Evolutionary conservation across 495 filamentous ascomycete species (phyloP).

Genomic region (Diplogelasinospora grovesii): DNA sequence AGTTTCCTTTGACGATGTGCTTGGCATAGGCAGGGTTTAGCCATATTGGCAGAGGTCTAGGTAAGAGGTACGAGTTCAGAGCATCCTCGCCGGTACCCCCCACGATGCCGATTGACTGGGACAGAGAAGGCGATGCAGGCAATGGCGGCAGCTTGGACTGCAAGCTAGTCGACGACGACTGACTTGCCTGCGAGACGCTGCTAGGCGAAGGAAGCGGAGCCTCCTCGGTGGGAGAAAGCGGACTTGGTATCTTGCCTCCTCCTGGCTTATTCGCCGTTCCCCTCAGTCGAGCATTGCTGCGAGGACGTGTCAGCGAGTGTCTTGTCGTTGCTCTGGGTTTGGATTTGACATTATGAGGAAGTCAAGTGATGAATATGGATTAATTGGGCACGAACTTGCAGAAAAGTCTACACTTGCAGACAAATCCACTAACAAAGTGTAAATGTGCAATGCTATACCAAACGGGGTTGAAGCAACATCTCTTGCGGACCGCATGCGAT

Average conservation of each 20-base stretch:
- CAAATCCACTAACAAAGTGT: too few species aligned
- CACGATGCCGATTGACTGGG: conserved; percentile 27
- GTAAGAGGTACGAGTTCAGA: conserved; percentile 46
- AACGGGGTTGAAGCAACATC: too few species aligned
- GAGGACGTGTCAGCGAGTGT: conserved; percentile 16
- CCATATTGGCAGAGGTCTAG: conserved; percentile 31
- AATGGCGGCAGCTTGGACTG: conserved; percentile 49
- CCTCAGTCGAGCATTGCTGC: conserved; percentile 43
- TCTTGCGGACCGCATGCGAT: too few species aligned
- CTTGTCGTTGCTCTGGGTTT: too few species aligned
- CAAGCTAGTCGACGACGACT: conserved; percentile 41
- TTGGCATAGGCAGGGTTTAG: conserved; percentile 66
- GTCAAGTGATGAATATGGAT: too few species aligned
- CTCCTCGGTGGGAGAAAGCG: conserved; percentile 29
- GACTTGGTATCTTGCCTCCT: conserved; percentile 35
- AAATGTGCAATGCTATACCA: too few species aligned
- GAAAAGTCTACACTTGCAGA: too few species aligned
- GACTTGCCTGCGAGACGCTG: conserved; percentile 37
- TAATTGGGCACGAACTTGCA: too few species aligned
- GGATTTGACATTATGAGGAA: too few species aligned
- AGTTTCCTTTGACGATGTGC: conserved; percentile 90
- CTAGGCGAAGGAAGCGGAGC: conserved; percentile 36
- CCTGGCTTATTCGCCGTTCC: conserved; percentile 35
- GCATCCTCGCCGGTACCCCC: conserved; percentile 39
- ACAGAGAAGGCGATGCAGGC: conserved; percentile 34